A percentile compares a stretch with the other conserved stretches of the same genome.
These are phyloP conservation scores for Kalanchoe fedtschenkoi DNA, from an alignment of 164 flowering plant species.

Conservation along the genomic window DNA sequence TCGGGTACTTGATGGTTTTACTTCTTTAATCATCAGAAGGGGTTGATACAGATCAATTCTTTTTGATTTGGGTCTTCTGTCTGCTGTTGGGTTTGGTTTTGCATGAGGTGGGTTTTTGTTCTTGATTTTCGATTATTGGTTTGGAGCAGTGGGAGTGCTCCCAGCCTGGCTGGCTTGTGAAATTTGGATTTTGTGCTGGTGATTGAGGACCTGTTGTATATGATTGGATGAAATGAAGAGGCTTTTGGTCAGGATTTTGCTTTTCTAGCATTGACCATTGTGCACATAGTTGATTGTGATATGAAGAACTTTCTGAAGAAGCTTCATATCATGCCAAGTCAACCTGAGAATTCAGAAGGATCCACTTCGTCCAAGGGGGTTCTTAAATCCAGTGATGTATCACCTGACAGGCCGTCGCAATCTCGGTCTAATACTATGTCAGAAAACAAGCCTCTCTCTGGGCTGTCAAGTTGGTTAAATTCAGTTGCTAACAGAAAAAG, in stretches of 20 bases:
- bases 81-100: background rate
- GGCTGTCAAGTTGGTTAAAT: slow-evolving; percentile 67
- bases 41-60: background rate
- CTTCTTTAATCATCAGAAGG: background rate
- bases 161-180: background rate
- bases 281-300: slow-evolving; percentile 4
- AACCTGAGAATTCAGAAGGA: slow-evolving; percentile 45
- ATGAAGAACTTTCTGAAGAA: slow-evolving; percentile 88
- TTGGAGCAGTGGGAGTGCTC: background rate
- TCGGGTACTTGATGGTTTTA: background rate
- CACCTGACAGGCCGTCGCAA: slow-evolving; percentile 26
- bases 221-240: slow-evolving; percentile 32
- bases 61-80: background rate
- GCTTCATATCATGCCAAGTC: slow-evolving; percentile 65
- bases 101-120: background rate
- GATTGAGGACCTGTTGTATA: slow-evolving; percentile 22
- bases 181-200: slow-evolving; percentile 6
- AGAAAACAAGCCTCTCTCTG: slow-evolving; percentile 53
- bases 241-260: slow-evolving; percentile 27
- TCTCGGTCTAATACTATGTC: slow-evolving; percentile 26
- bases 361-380: slow-evolving; percentile 44
- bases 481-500: slow-evolving; percentile 50
- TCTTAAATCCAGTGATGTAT: slow-evolving; percentile 24
- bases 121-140: background rate
- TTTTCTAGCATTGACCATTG: slow-evolving; percentile 26